Conservation (phyloP, 495 filamentous ascomycete genomes). For the Talaromyces trachyspermus region DNA sequence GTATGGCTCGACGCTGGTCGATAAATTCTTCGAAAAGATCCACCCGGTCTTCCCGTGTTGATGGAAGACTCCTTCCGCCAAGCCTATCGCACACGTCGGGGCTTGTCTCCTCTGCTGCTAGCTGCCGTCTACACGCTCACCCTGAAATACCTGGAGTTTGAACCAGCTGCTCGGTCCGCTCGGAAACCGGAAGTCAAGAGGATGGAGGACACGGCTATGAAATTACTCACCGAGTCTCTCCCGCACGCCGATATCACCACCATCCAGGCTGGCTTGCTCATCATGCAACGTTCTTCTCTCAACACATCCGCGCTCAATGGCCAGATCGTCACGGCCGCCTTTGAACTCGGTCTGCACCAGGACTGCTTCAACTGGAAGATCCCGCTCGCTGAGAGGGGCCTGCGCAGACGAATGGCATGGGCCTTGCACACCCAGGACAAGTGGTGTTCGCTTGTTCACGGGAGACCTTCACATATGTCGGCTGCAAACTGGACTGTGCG, state of each 20-base stretch:
- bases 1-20: conserved; percentile 71
- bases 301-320: conserved; percentile 82
- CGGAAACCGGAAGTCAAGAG: conserved; percentile 66
- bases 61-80: conserved; percentile 83
- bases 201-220: conserved; percentile 70
- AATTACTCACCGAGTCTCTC: conserved; percentile 67
- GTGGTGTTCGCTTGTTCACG: conserved; percentile 50
- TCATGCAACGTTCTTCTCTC: conserved; percentile 81
- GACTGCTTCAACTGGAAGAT: conserved; percentile 50
- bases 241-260: conserved; percentile 85
- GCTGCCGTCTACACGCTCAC: conserved; percentile 87
- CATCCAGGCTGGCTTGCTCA: conserved; percentile 78
- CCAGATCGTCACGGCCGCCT: conserved; percentile 54
- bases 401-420: conserved; percentile 53
- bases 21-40: conserved; percentile 80
- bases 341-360: conserved; percentile 50
- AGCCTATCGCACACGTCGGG: conserved; percentile 69
- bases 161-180: conserved; percentile 53
- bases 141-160: conserved; percentile 81
- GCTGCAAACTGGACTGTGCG: conserved; percentile 51
- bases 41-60: conserved; percentile 89
- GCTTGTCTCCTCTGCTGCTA: conserved; percentile 75
- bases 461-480: conserved; percentile 49
- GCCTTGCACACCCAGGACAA: conserved; percentile 55
- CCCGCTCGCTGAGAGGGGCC: conserved; percentile 45